A percentile compares a stretch with the other conserved stretches of the same genome.
Evolutionary conservation across 345 rosid genomes (phyloP).

Genomic region (Aquilaria sinensis): DNA sequence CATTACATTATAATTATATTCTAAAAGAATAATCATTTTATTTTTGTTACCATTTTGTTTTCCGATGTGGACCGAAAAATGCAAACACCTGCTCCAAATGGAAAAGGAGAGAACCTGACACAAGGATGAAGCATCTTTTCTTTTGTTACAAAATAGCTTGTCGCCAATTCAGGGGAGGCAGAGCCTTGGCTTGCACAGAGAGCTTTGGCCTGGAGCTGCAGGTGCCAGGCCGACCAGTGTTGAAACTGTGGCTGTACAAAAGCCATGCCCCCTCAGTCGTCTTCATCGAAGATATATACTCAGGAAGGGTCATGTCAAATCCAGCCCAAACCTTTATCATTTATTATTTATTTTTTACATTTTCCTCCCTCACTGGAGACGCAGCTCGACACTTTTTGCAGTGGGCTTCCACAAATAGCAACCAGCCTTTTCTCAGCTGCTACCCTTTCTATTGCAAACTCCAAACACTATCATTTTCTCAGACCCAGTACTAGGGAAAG

Average conservation of each 20-base stretch:
- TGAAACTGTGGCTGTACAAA: conserved; percentile 13
- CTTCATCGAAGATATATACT: conserved; percentile 12
- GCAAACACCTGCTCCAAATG: no score
- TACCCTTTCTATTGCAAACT: conserved; percentile 14
- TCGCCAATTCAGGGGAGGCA: no score
- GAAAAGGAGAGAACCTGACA: no score
- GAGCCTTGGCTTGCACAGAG: no score
- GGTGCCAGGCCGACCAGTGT: background rate
- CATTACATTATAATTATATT: no score
- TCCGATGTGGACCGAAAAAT: no score
- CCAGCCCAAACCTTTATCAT: conserved; percentile 4
- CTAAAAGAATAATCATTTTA: no score
- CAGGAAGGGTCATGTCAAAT: conserved; percentile 22
- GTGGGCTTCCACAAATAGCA: conserved; percentile 12
- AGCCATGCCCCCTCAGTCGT: conserved; percentile 19
- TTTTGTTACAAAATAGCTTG: no score
- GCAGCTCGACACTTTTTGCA: conserved; percentile 19
- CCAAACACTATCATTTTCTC: conserved; percentile 14
- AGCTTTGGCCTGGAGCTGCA: no score
- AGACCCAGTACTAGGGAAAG: background rate
- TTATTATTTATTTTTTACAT: background rate
- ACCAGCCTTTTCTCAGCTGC: conserved; percentile 13
- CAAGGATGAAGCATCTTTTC: no score
- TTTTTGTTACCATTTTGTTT: no score
- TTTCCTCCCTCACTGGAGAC: conserved; percentile 4